A percentile compares a stretch with the other conserved stretches of the same genome.
Conservation (phyloP, 2,329 filamentous ascomycete genomes). For the Trichoderma sp. region DNA sequence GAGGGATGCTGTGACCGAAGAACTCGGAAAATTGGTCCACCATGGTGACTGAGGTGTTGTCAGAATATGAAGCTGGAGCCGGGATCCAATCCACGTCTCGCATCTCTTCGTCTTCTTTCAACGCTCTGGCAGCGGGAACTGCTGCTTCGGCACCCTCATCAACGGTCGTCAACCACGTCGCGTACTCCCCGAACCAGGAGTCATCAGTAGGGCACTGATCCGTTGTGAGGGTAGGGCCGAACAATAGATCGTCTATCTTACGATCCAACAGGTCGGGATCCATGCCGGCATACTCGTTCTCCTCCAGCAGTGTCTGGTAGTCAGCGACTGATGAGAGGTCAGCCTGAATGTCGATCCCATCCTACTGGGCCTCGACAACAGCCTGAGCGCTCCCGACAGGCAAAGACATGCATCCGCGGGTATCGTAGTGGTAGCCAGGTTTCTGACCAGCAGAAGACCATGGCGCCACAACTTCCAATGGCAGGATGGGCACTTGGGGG, state of each 20-base stretch:
- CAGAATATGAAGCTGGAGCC: background rate
- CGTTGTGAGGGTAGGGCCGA: background rate
- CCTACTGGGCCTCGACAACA: constrained; percentile 18
- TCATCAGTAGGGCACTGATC: background rate
- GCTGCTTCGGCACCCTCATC: background rate
- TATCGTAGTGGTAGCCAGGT: constrained; percentile 1
- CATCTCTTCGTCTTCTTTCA: constrained; percentile 5
- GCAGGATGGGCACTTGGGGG: constrained; percentile 3
- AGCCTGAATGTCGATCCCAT: background rate
- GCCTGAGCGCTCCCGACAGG: background rate
- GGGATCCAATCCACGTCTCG: background rate
- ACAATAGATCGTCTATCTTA: constrained; percentile 6
- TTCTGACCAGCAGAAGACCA: constrained; percentile 8
- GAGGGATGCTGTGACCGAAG: constrained; percentile 5
- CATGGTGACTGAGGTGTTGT: background rate
- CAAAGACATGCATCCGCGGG: constrained; percentile 4
- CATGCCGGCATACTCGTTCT: background rate
- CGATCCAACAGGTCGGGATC: constrained; percentile 13
- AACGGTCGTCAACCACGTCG: background rate
- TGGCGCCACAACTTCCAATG: constrained; percentile 15
- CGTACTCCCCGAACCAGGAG: constrained; percentile 1
- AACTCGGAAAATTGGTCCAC: background rate
- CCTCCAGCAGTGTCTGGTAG: background rate
- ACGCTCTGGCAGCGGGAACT: background rate
- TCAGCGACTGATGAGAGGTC: constrained; percentile 2